Conservation (phyloP, 2,329 filamentous ascomycete species). For the Trichoderma sp. region DNA sequence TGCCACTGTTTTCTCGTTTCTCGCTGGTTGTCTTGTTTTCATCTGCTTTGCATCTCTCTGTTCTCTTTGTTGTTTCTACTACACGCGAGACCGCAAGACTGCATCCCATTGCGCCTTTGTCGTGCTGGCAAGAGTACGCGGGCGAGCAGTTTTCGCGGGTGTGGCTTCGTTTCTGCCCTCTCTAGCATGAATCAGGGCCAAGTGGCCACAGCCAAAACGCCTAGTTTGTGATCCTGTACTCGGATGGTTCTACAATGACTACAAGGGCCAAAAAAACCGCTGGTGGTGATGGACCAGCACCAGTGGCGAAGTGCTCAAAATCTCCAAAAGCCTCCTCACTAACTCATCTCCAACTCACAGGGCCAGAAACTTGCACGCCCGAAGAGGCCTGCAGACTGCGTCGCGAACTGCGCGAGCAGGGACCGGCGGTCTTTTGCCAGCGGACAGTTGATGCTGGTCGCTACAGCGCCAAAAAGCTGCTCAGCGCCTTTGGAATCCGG, state of each 20-base stretch:
- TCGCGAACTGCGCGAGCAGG: constrained; percentile 72
- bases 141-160: not conserved
- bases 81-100: too few species aligned
- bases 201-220: not conserved
- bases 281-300: not conserved
- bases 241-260: not conserved
- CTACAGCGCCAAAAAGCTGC: constrained; percentile 79
- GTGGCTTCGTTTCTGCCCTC: constrained; percentile 19
- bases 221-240: not conserved
- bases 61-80: not conserved
- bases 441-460: constrained; percentile 69
- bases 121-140: not conserved
- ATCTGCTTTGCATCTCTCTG: not conserved
- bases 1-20: not conserved
- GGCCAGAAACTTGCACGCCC: constrained; percentile 57
- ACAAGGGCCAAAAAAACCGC: not conserved
- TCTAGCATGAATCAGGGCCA: not conserved
- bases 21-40: not conserved
- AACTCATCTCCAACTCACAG: constrained; percentile 15
- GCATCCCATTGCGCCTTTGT: not conserved
- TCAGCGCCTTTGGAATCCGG: constrained; percentile 81
- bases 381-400: constrained; percentile 72
- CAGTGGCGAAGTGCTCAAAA: not conserved
- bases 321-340: not conserved
- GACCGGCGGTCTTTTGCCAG: constrained; percentile 76